Evolutionary conservation across 495 filamentous ascomycete species (phyloP).

Genomic region (Durotheca rogersii): DNA sequence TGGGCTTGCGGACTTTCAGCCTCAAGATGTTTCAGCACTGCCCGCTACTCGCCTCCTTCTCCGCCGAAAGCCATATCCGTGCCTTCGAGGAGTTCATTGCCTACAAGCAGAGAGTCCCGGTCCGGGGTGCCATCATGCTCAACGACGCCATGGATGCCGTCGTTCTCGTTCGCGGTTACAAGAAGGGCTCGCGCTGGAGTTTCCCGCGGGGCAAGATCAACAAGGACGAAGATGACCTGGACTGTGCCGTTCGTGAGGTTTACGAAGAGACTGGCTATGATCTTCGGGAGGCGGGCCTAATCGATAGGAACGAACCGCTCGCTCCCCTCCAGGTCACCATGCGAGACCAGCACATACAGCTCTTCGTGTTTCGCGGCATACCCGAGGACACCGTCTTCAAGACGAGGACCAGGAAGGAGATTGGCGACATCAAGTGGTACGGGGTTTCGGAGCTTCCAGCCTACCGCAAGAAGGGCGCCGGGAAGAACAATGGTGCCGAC

Average conservation of each 20-base stretch:
- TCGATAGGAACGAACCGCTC: constrained; percentile 64
- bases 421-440: constrained; percentile 94
- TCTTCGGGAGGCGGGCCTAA: constrained; percentile 67
- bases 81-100: constrained; percentile 88
- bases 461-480: constrained; percentile 65
- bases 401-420: constrained; percentile 91
- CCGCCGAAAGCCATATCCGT: constrained; percentile 68
- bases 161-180: constrained; percentile 94
- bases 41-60: constrained; percentile 78
- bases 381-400: constrained; percentile 83
- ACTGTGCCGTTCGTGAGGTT: constrained; percentile 89
- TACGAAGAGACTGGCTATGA: constrained; percentile 96
- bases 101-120: constrained; percentile 92
- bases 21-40: constrained; percentile 90
- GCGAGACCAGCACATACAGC: constrained; percentile 85
- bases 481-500: constrained; percentile 52
- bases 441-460: constrained; percentile 83
- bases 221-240: constrained; percentile 87
- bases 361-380: constrained; percentile 87
- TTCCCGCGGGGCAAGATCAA: constrained; percentile 97
- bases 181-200: constrained; percentile 94
- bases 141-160: constrained; percentile 89
- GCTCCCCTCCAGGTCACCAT: constrained; percentile 85
- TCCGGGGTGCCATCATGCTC: constrained; percentile 88
- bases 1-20: constrained; percentile 79